Evolutionary conservation across 257 asterid genomes (phyloP).

Genomic region (Solanum phureja): DNA sequence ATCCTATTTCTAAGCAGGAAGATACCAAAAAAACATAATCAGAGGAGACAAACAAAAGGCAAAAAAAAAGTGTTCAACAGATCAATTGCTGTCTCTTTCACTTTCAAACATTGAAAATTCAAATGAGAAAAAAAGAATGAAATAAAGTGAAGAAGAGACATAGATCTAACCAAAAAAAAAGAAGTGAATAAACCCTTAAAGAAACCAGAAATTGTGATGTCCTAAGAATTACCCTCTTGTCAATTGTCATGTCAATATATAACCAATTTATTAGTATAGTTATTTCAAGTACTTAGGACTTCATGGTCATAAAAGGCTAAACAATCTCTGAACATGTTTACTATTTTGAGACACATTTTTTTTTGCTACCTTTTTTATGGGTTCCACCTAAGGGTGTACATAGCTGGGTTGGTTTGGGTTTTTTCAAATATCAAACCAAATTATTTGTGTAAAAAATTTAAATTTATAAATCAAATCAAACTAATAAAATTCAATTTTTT

Average conservation of each 20-base stretch:
- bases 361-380: not conserved
- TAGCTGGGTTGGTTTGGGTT: accelerated
- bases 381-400: too few species aligned
- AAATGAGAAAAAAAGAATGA: not conserved
- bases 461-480: too few species aligned
- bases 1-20: not conserved
- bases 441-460: too few species aligned
- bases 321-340: not conserved
- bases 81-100: not conserved
- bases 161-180: not conserved
- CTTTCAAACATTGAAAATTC: not conserved
- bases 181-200: not conserved
- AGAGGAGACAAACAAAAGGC: not conserved
- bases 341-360: not conserved
- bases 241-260: constrained; percentile 1
- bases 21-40: not conserved
- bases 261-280: not conserved
- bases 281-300: not conserved
- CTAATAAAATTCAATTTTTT: too few species aligned
- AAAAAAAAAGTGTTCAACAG: not conserved
- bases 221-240: not conserved
- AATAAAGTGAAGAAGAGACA: not conserved
- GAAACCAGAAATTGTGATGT: not conserved
- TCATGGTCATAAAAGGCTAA: constrained; percentile 1
- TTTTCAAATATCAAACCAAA: too few species aligned